phyloP scores from a whole-genome alignment of 192 early-diverging fungal species.

The Funneliformis mosseae region DNA sequence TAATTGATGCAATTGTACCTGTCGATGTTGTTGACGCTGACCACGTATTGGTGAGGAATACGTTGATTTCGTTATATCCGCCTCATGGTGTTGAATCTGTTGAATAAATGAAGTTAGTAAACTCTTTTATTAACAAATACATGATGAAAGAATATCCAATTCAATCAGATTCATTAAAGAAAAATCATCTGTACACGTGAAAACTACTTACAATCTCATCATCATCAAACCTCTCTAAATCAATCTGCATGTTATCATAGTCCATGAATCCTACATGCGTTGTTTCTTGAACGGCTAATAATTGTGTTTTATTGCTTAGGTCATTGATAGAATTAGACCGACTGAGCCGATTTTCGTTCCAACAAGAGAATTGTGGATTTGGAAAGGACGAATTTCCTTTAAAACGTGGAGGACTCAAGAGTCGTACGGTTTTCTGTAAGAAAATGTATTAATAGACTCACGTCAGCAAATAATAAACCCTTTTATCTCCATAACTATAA shows the following conservation, averaged over 20 bases:
- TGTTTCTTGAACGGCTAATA: slow-evolving; percentile 3
- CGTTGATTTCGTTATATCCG: background rate
- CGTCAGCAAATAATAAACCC: background rate
- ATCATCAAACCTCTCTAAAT: background rate
- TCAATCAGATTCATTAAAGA: background rate
- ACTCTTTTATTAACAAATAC: background rate
- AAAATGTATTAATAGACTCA: background rate
- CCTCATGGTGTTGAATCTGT: slow-evolving; percentile 2
- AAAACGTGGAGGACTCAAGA: slow-evolving; percentile 17
- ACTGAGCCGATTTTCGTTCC: background rate
- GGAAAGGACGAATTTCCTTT: background rate
- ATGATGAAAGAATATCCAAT: background rate
- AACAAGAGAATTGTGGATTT: background rate
- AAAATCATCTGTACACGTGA: background rate
- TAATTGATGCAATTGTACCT: background rate
- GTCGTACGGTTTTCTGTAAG: slow-evolving; percentile 15
- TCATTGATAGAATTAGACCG: background rate
- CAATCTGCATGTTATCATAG: background rate
- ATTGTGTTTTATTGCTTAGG: background rate
- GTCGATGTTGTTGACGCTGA: background rate
- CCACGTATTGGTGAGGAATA: background rate
- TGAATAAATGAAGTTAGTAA: background rate
- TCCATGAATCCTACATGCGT: slow-evolving; percentile 3
- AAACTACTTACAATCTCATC: background rate
- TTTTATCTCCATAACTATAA: background rate